phyloP scores from a whole-genome alignment of 495 filamentous ascomycete genomes.

The Podospora tetraspora region DNA sequence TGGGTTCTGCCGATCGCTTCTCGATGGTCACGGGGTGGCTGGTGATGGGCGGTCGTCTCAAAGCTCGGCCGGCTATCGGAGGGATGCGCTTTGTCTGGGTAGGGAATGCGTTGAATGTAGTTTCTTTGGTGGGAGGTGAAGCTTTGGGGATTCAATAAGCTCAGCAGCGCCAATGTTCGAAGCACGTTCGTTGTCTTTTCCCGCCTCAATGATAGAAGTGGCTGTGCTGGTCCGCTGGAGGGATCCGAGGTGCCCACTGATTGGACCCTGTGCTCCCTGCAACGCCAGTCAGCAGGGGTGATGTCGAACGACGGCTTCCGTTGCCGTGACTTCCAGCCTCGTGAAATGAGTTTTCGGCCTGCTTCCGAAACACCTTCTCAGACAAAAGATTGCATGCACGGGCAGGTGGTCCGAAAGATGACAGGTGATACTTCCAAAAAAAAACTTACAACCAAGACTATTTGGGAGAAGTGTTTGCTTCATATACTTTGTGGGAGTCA shows the following conservation, averaged over 20 bases:
- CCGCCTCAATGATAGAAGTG: slow-evolving; percentile 6
- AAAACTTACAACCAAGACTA: not conserved
- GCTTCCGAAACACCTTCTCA: slow-evolving; percentile 21
- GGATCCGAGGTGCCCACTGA: slow-evolving; percentile 10
- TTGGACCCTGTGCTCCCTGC: slow-evolving; percentile 3
- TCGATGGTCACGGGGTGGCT: not conserved
- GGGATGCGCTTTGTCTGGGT: not conserved
- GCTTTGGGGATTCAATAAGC: slow-evolving; percentile 12
- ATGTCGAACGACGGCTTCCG: not conserved
- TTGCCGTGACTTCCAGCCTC: slow-evolving; percentile 1
- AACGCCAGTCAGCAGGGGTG: not conserved
- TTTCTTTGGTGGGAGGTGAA: not conserved
- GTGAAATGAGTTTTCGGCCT: slow-evolving; percentile 1
- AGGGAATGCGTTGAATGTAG: not conserved
- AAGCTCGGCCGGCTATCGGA: not conserved
- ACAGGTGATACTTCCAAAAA: not conserved
- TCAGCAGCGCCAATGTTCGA: slow-evolving; percentile 2
- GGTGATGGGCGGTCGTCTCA: not conserved
- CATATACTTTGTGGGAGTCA: slow-evolving; percentile 3
- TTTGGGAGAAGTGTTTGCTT: not conserved
- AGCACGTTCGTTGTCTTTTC: slow-evolving; percentile 23
- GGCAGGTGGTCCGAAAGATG: not conserved
- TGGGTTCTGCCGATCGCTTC: not conserved
- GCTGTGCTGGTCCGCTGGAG: slow-evolving; percentile 14
- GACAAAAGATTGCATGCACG: slow-evolving; percentile 11